These are phyloP conservation scores for Colletotrichum phormii DNA, from an alignment of 2,329 filamentous ascomycete species.

Conservation along the genomic window DNA sequence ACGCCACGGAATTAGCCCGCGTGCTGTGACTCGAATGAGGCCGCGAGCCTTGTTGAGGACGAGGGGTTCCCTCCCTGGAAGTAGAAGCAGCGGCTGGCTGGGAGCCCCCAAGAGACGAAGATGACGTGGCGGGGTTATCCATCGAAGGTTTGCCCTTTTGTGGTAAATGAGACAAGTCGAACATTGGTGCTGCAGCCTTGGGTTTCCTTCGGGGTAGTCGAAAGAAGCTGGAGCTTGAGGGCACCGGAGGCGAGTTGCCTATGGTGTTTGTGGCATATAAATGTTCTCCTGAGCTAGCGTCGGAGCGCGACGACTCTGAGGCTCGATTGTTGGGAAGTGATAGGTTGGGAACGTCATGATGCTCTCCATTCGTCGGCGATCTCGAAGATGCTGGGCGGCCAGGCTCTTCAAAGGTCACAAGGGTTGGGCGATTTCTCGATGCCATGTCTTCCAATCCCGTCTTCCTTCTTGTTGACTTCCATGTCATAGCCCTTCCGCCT, in stretches of 20 bases:
- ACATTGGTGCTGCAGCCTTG: slow-evolving; percentile 80
- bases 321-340: slow-evolving; percentile 23
- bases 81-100: slow-evolving; percentile 8
- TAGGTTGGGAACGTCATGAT: slow-evolving; percentile 20
- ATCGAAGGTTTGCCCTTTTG: slow-evolving; percentile 68
- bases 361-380: slow-evolving; percentile 40
- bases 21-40: slow-evolving; percentile 36
- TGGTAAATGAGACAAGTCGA: slow-evolving; percentile 87
- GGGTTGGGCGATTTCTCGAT: slow-evolving; percentile 45
- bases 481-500: slow-evolving; percentile 37
- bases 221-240: slow-evolving; percentile 81
- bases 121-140: slow-evolving; percentile 49
- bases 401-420: slow-evolving; percentile 68
- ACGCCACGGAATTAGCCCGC: slow-evolving; percentile 39
- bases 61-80: slow-evolving; percentile 29
- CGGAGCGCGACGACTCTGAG: slow-evolving; percentile 86
- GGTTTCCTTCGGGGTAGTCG: slow-evolving; percentile 81
- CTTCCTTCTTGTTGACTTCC: slow-evolving; percentile 54
- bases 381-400: slow-evolving; percentile 56
- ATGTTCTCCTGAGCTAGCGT: slow-evolving; percentile 81
- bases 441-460: slow-evolving; percentile 40
- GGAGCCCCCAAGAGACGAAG: slow-evolving; percentile 55
- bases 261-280: slow-evolving; percentile 70
- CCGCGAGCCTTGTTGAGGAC: slow-evolving; percentile 21
- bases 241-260: slow-evolving; percentile 58